Evolutionary conservation across 163 green algal species (phyloP).

Genomic region (Trebouxiophyceae sp.): DNA sequence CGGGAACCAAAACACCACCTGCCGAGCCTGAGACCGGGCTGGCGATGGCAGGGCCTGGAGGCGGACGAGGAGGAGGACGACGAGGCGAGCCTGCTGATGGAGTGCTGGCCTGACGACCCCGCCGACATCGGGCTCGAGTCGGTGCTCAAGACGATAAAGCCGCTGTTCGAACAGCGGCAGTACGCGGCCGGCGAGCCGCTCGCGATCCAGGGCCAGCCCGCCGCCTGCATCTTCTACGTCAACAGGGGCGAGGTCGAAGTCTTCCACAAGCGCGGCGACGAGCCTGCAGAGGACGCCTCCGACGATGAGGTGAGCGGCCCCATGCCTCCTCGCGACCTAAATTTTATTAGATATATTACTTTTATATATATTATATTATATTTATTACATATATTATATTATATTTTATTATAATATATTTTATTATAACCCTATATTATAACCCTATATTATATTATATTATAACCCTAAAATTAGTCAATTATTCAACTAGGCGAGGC

Average conservation of each 20-base stretch:
- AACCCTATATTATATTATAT: too few species aligned
- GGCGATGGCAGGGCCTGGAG: neutral
- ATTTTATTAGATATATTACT: too few species aligned
- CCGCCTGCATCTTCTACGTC: constrained; percentile 22
- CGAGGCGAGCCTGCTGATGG: neutral
- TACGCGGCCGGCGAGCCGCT: constrained; percentile 1
- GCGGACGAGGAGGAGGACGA: neutral
- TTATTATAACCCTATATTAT: too few species aligned
- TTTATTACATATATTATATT: too few species aligned
- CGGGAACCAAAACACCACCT: too few species aligned
- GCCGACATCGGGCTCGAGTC: constrained; percentile 5
- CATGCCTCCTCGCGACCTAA: neutral
- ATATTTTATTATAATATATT: too few species aligned
- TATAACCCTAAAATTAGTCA: too few species aligned
- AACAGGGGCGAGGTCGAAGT: constrained; percentile 14
- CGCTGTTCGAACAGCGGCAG: constrained; percentile 10
- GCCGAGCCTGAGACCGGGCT: too few species aligned
- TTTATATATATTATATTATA: too few species aligned
- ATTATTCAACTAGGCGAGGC: too few species aligned
- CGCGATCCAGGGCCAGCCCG: constrained; percentile 11
- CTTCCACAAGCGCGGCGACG: neutral
- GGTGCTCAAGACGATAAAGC: constrained; percentile 11
- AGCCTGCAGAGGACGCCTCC: constrained; percentile 2
- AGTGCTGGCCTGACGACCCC: neutral
- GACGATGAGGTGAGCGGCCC: constrained; percentile 1